These are phyloP conservation scores for Colletotrichum scovillei DNA, from an alignment of 2,329 filamentous ascomycete species.

Conservation along the genomic window DNA sequence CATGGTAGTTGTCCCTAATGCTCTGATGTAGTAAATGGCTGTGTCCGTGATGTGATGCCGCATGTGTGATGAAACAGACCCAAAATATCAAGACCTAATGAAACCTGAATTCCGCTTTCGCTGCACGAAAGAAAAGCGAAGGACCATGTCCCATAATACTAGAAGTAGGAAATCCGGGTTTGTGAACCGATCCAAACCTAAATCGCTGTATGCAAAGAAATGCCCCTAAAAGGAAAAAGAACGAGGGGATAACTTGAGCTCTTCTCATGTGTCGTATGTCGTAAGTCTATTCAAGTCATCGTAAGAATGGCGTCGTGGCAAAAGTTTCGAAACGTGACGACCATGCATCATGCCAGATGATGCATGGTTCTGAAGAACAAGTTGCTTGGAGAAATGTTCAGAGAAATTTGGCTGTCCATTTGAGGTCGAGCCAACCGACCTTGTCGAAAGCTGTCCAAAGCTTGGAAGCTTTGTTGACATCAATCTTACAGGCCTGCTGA, in stretches of 20 bases:
- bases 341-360: conserved; percentile 40
- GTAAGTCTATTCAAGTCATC: neutral
- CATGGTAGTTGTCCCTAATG: conserved; percentile 36
- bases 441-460: conserved; percentile 90
- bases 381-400: conserved; percentile 36
- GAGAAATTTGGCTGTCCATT: conserved; percentile 53
- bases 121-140: neutral
- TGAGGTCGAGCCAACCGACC: conserved; percentile 81
- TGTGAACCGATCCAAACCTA: conserved; percentile 11
- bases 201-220: conserved; percentile 26
- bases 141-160: neutral
- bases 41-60: conserved; percentile 31
- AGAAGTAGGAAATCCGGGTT: neutral
- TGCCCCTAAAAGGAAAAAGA: neutral
- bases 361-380: neutral
- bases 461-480: conserved; percentile 97
- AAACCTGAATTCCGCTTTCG: neutral
- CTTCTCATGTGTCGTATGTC: neutral
- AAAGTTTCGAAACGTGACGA: neutral
- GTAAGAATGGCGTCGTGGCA: neutral
- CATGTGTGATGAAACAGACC: neutral
- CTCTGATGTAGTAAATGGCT: conserved; percentile 31
- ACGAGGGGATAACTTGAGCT: neutral
- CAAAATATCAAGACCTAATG: neutral
- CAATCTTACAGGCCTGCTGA: conserved; percentile 97